phyloP scores from a whole-genome alignment of 345 rosid species.

The Abelmoschus esculentus region DNA sequence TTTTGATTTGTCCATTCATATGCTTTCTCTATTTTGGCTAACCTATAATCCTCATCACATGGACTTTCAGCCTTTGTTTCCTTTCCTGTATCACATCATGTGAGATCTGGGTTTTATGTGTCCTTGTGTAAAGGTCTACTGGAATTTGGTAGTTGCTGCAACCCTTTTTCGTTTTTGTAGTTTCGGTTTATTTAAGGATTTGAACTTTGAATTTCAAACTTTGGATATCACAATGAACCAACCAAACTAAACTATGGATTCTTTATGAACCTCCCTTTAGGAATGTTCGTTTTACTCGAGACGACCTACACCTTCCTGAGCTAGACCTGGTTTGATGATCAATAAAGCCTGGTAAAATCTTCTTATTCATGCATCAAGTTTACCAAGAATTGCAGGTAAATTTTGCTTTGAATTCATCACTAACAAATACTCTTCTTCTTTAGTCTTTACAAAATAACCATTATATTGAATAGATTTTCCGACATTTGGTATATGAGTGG shows the following conservation, averaged over 20 bases:
- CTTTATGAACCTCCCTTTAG: too few relatives aligned
- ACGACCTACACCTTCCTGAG: too few relatives aligned
- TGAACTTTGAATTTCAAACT: background rate
- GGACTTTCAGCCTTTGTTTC: background rate
- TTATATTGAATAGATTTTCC: background rate
- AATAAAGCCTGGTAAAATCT: background rate
- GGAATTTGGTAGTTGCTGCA: background rate
- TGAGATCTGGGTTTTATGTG: background rate
- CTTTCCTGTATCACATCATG: background rate
- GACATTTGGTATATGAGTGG: background rate
- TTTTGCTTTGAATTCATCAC: background rate
- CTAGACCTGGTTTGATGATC: background rate
- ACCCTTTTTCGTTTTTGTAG: background rate
- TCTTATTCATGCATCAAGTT: background rate
- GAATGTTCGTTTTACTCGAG: too few relatives aligned
- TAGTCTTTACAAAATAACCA: background rate
- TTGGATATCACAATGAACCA: background rate
- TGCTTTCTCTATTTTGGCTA: slow-evolving; percentile 2
- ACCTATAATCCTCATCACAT: background rate
- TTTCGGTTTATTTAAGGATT: background rate
- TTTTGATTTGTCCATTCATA: background rate
- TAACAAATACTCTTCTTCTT: background rate
- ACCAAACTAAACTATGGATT: too few relatives aligned
- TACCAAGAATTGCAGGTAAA: background rate
- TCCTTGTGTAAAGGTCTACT: background rate